Conservation (phyloP, 371 early-diverging fungal genomes). For the Mucor irregularis region DNA sequence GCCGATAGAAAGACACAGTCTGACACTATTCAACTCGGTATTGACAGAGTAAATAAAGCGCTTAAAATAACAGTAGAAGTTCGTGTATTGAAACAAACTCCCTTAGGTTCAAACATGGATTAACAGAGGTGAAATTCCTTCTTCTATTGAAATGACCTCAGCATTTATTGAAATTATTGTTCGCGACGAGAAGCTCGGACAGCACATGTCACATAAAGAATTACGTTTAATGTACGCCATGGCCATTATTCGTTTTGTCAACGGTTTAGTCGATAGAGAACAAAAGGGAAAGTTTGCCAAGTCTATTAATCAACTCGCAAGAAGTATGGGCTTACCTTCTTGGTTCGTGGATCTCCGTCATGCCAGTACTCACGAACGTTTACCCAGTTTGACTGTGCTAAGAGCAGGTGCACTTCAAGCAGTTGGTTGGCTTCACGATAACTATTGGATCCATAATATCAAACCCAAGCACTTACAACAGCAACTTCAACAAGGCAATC, state of each 20-base stretch:
- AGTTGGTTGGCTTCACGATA: constrained; percentile 50
- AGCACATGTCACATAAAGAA: constrained; percentile 50
- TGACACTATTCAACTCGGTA: constrained; percentile 25
- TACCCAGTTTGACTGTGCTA: constrained; percentile 62
- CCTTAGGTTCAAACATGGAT: constrained; percentile 65
- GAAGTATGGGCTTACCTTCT: constrained; percentile 55
- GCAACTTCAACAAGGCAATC: not conserved
- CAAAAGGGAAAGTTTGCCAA: constrained; percentile 54
- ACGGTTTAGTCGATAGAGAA: constrained; percentile 64
- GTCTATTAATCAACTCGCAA: constrained; percentile 57
- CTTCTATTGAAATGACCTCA: constrained; percentile 59
- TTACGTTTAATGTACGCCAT: constrained; percentile 60
- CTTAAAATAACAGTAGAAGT: not conserved
- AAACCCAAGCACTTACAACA: constrained; percentile 11
- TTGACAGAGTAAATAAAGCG: constrained; percentile 34
- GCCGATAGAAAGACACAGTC: constrained; percentile 26
- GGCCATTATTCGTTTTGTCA: constrained; percentile 62
- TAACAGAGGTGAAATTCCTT: constrained; percentile 60
- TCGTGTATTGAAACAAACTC: not conserved
- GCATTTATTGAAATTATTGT: constrained; percentile 55
- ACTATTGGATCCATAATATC: constrained; percentile 44
- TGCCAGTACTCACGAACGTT: constrained; percentile 64
- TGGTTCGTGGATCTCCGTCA: constrained; percentile 74
- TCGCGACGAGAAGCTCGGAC: constrained; percentile 41
- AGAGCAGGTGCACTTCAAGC: constrained; percentile 55